Base-by-base conservation (phyloP, 2,329 filamentous ascomycete species). In the Daldinia sp. region DNA sequence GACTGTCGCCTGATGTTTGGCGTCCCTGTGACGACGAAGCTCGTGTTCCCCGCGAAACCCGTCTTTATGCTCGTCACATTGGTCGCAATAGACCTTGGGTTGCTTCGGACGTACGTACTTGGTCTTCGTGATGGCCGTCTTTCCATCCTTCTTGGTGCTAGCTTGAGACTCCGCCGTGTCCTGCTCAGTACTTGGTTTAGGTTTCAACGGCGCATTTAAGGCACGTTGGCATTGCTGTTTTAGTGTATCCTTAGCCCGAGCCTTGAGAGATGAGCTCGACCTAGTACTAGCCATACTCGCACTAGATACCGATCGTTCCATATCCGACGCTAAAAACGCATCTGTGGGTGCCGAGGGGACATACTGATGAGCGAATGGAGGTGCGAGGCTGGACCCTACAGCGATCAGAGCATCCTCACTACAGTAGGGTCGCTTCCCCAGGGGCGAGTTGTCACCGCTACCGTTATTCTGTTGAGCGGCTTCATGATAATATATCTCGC, bases 31-130 rank as follows among this genome's bases (percentile, higher is more conserved):
- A 15, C 90, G 84, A 41, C 87, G 85, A 23, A 92, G 84, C 75
- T 97, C 93, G 74, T 96, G 93, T 21, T 94, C 91, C 55, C 93
- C 93, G 30, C 93, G 88, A 77, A 96, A 96, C 43, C 92, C 93
- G 15, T 90, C 85, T 0, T 89, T 89, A 53, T 91, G 85, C 57
- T 92, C 88, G 52, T 84, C 83, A 78, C 93, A 97, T 61, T 85
- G 79, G 1, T 78, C 74, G 75, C 93, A 96, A 73, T 85, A 85
- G 64, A 92, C 87, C 75, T 91, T 92, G 32, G 86, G 85, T 63
- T 91, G 88, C 70, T 86, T 86, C 23, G 90, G 90, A 13, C 91
- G 88, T 50, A 82, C 78, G 63, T 85, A 84, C 35, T 78, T 75
- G 55, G 79, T 75, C 68, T 80, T 83, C 23, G 74, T 4, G 39